These are phyloP conservation scores for Dothistroma pini DNA, from an alignment of 2,329 filamentous ascomycete species.

Conservation along the genomic window DNA sequence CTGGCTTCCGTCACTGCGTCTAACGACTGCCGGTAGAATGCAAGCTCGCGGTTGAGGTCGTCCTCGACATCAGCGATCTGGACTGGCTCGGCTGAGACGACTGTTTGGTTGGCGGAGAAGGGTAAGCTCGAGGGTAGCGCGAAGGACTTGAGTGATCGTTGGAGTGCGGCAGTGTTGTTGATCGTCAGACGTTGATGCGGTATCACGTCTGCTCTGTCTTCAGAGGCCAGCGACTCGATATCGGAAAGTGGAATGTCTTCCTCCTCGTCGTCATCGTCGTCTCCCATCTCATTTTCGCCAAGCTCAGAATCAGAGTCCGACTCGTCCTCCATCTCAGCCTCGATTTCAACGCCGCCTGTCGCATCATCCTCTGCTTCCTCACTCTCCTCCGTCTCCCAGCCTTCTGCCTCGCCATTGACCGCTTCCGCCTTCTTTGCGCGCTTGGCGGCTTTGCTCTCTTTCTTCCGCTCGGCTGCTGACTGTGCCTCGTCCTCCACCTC, in stretches of 20 bases:
- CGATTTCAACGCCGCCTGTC: slow-evolving; percentile 32
- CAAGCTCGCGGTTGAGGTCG: slow-evolving; percentile 85
- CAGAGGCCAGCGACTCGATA: slow-evolving; percentile 71
- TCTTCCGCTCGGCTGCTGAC: slow-evolving; percentile 15
- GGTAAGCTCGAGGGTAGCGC: slow-evolving; percentile 65
- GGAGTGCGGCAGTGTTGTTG: slow-evolving; percentile 90
- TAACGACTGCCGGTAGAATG: slow-evolving; percentile 87
- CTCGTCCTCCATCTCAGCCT: slow-evolving; percentile 35
- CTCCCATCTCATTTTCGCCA: slow-evolving; percentile 42
- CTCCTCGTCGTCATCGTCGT: slow-evolving; percentile 67
- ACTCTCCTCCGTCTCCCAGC: slow-evolving; percentile 32
- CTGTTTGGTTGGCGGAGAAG: slow-evolving; percentile 78
- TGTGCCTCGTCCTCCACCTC: slow-evolving; percentile 25
- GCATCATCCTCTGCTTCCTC: slow-evolving; percentile 32
- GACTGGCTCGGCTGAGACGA: slow-evolving; percentile 65
- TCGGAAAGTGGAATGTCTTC: slow-evolving; percentile 89
- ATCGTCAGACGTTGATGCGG: slow-evolving; percentile 92
- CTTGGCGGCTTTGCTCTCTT: slow-evolving; percentile 27
- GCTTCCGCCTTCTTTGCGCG: slow-evolving; percentile 32
- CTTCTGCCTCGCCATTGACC: slow-evolving; percentile 27
- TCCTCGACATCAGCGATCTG: slow-evolving; percentile 81
- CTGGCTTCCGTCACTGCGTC: slow-evolving; percentile 73
- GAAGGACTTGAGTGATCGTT: slow-evolving; percentile 75
- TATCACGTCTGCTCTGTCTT: slow-evolving; percentile 80
- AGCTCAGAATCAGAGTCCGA: slow-evolving; percentile 36